Evolutionary conservation across 1,284 basidiomycete genomes (phyloP).

Genomic region (Meira miltonrushii): DNA sequence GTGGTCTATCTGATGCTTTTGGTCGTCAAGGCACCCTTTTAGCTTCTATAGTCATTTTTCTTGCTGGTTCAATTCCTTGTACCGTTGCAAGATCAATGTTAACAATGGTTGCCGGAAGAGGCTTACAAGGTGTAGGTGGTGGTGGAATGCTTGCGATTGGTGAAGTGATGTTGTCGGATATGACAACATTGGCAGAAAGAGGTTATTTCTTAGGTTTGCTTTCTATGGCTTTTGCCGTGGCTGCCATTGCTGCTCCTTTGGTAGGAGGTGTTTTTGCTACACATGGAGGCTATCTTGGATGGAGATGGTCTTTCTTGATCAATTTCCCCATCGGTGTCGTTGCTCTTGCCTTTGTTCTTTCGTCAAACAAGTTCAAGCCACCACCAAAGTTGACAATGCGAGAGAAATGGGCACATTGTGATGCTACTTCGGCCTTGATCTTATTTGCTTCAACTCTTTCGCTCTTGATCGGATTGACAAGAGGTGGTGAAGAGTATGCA

Average conservation of each 20-base stretch:
- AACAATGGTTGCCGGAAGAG: conserved; percentile 26
- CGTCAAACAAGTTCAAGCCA: conserved; percentile 43
- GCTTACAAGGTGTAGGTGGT: conserved; percentile 55
- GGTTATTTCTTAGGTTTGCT: conserved; percentile 52
- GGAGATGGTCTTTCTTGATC: not conserved
- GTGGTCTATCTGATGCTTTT: conserved; percentile 28
- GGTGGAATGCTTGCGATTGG: conserved; percentile 55
- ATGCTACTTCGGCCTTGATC: conserved; percentile 48
- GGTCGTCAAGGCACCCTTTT: conserved; percentile 22
- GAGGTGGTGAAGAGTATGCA: conserved; percentile 49
- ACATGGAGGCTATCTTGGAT: conserved; percentile 8
- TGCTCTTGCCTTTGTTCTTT: conserved; percentile 15
- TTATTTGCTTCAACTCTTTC: conserved; percentile 42
- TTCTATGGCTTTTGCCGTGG: conserved; percentile 37
- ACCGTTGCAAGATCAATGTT: conserved; percentile 22
- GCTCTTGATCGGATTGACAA: conserved; percentile 51
- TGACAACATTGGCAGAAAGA: conserved; percentile 55
- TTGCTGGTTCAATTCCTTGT: conserved; percentile 28
- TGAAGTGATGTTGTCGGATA: conserved; percentile 54
- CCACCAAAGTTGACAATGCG: conserved; percentile 42
- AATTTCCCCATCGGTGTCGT: not conserved
- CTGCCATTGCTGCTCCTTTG: conserved; percentile 50
- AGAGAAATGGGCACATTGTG: conserved; percentile 51
- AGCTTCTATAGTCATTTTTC: conserved; percentile 25
- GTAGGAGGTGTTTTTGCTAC: conserved; percentile 54